Percentiles rank a stretch among this genome's conserved stretches.
Conservation (phyloP, 768 basidiomycete species). For the Coprinopsis strossmayeri region DNA sequence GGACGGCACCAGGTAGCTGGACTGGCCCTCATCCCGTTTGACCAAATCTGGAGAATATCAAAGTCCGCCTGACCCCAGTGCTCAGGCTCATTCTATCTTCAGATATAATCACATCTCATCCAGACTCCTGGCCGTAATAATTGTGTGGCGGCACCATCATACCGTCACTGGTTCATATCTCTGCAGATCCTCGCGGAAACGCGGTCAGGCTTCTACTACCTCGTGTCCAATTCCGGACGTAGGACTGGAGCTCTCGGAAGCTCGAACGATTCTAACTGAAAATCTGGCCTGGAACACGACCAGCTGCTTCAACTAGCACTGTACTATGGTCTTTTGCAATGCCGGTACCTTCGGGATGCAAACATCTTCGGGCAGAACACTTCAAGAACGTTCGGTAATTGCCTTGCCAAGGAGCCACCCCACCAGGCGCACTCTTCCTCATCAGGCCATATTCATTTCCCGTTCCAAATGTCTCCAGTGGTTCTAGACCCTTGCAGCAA, state of each 20-base stretch:
- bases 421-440: background rate
- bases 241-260: background rate
- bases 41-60: no score
- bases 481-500: no score
- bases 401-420: conserved; percentile 3
- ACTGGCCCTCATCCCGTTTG: background rate
- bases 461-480: no score
- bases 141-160: background rate
- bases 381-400: conserved; percentile 5
- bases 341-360: conserved; percentile 4
- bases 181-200: conserved; percentile 1
- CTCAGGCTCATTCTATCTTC: background rate
- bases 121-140: background rate
- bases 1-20: background rate
- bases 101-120: background rate
- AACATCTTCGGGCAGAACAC: conserved; percentile 4
- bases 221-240: background rate
- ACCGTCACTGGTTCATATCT: background rate
- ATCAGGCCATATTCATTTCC: conserved; percentile 1
- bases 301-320: background rate
- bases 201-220: background rate
- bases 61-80: no score
- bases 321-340: background rate
- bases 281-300: background rate
- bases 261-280: background rate